Base-by-base conservation (phyloP, 345 rosid species). In the Linum usitatissimum region DNA sequence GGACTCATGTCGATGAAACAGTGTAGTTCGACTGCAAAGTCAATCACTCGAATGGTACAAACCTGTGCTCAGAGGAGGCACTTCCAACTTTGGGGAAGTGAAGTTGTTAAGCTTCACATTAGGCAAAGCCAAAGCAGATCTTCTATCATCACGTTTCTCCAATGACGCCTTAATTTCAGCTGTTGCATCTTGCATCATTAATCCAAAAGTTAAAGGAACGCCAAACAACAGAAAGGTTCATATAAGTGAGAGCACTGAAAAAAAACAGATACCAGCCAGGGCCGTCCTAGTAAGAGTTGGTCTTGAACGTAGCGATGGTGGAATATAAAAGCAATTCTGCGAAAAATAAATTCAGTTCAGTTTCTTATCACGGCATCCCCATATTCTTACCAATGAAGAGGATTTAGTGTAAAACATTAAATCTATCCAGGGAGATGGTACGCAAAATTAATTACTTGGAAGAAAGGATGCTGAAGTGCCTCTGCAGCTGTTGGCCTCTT, bases 381-480 rank as follows among this genome's bases (percentile, higher is more conserved):
- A 23, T 23, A 23, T 23, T 23, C 2, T 23, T 23, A 23, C 28
- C 28, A 23, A 23, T 23, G 28, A 23, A 70, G 13, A 18, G 64
- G 8, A 57, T 40, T 40, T 7, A 40, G 48, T 40, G 48, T 40
- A 7, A 34, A 6, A 34, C n/a, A 34, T 58, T 3, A 38, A 8
- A 65, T 45, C 23, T 49, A 20, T 49, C 10, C 10, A 36, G 36
- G 49, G 10, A 13, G 18, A 59, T 19, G 9, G 9, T 7, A 3
- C 9, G 30, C 61, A 18, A 3, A 18, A 28, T 19, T 28, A 12
- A 23, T n/a, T 66, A 93, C 99, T 96, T 86, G 85, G 68, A 93
- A 93, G 81, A 87, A 93, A 14, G 99, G 94, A 80, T 90, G 97
- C 65, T 90, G 96, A 66, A 93, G 84, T 60, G 81, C 91, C 70